Percentiles rank a stretch among this genome's conserved stretches.
Conservation (phyloP, 306 rosid species). For the Acmispon strigosus region DNA sequence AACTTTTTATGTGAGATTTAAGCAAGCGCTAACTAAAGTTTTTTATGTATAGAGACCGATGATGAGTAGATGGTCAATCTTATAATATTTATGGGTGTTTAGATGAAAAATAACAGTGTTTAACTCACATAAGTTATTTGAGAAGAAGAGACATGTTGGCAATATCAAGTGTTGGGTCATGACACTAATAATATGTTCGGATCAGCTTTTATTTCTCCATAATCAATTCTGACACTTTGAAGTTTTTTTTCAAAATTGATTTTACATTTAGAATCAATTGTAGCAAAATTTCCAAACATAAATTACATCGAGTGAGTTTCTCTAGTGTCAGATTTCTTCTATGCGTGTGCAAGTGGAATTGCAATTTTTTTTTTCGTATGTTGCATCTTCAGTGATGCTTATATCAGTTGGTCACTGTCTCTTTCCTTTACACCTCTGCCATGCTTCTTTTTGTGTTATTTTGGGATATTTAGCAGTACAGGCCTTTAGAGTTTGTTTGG, state of each 20-base stretch:
- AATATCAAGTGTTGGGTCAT: slow-evolving; percentile 14
- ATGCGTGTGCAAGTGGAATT: slow-evolving; percentile 16
- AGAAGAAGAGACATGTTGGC: slow-evolving; percentile 20
- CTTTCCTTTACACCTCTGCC: background rate
- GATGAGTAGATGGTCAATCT: slow-evolving; percentile 17
- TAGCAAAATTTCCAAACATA: too few species aligned
- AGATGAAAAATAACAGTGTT: slow-evolving; percentile 34
- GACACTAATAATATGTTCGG: too few species aligned
- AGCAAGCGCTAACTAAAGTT: slow-evolving; percentile 34
- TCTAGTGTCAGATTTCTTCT: slow-evolving; percentile 18
- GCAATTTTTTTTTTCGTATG: slow-evolving; percentile 9
- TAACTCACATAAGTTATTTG: slow-evolving; percentile 15
- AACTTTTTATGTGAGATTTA: slow-evolving; percentile 15
- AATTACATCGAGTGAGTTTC: slow-evolving; percentile 33
- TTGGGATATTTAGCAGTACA: background rate
- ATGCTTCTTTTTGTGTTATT: background rate
- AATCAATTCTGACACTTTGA: too few species aligned
- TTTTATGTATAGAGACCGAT: slow-evolving; percentile 37
- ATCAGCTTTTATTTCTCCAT: too few species aligned
- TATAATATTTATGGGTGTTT: slow-evolving; percentile 28
- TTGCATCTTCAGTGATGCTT: slow-evolving; percentile 18
- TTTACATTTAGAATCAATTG: too few species aligned
- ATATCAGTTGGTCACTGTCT: background rate
- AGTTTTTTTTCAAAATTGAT: too few species aligned
- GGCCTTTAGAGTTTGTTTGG: slow-evolving; percentile 8